These are phyloP conservation scores for Ilex aquifolium DNA, from an alignment of 257 asterid species.

Conservation along the genomic window DNA sequence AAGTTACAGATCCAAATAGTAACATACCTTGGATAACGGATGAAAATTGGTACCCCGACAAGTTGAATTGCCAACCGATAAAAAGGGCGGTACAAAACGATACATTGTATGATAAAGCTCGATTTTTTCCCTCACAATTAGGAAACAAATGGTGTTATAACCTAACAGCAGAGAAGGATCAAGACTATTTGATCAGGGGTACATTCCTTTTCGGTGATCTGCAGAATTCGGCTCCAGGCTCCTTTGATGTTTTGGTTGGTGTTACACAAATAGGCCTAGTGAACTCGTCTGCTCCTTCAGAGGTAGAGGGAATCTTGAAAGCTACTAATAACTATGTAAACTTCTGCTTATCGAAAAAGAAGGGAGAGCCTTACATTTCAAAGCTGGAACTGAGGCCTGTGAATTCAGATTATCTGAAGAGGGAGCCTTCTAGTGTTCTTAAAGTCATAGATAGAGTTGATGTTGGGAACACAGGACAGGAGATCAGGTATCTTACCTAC, in stretches of 20 bases:
- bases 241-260: constrained; percentile 37
- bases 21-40: constrained; percentile 32
- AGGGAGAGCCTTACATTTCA: constrained; percentile 39
- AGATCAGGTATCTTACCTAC: constrained; percentile 36
- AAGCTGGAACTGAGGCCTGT: constrained; percentile 44
- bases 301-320: constrained; percentile 39
- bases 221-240: constrained; percentile 17
- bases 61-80: constrained; percentile 31
- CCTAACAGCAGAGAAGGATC: constrained; percentile 33
- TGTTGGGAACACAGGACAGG: constrained; percentile 27
- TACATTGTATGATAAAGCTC: constrained; percentile 22
- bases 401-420: constrained; percentile 25
- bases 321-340: constrained; percentile 35
- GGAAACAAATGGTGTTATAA: constrained; percentile 47
- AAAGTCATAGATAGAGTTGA: constrained; percentile 47
- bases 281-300: constrained; percentile 13
- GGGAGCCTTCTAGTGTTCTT: constrained; percentile 28
- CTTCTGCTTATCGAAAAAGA: constrained; percentile 42
- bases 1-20: constrained; percentile 22
- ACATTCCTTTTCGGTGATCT: constrained; percentile 37
- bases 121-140: constrained; percentile 29
- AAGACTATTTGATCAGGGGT: constrained; percentile 43
- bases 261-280: constrained; percentile 36
- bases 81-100: constrained; percentile 19
- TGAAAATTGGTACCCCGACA: constrained; percentile 36